Evolutionary conservation across 371 early-diverging fungal genomes (phyloP), one percentile per base, ranked within the genome.

Genomic region (Rhizopus delemar): DNA sequence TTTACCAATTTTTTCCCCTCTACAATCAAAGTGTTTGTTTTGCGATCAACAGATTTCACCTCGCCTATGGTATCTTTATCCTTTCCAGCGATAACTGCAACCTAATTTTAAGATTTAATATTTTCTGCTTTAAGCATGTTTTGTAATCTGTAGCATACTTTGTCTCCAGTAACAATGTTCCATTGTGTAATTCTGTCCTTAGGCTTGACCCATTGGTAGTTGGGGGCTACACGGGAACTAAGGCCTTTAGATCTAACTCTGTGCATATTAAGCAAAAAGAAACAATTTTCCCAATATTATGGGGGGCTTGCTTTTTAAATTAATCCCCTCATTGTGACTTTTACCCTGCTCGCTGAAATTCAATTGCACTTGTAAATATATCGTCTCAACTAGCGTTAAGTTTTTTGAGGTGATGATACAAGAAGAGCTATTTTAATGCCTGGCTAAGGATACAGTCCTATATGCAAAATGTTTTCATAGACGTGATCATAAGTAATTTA

Each of bases 11-110:
- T 80, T 57, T 77, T 76, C 58, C 77, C 80, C 57, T 80, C 75
- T 13, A 80, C 77, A 68, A 75, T 51, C 5, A 80, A 72, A 5
- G 75, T 70, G 50, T 80, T 80, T 16, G 64, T 68, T 46, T 67
- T 39, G 46, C 77, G 66, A 36, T 75, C 63, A 4, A 80, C 80
- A 15, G 68, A 63, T 51, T 75, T 80, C 35, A 80, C 66, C 53
- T 77, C 77, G 32, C 77, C 80, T 66, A 77, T 77, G 38, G 75
- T 75, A 38, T 75, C 80, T 57, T 80, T 80, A 50, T 80, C 80
- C 48, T 71, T 74, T 34, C 80, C 80, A 22, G 80, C 80, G 66
- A 80, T 76, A 56, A 80, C 68, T 28, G 73, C 80, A 45, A 80
- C 80, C 78, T 78, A 33, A 22, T 22, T 22, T 22, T 2, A 22